These are phyloP conservation scores for Kwoniella dendrophila DNA, from an alignment of 768 basidiomycete genomes.

Conservation along the genomic window DNA sequence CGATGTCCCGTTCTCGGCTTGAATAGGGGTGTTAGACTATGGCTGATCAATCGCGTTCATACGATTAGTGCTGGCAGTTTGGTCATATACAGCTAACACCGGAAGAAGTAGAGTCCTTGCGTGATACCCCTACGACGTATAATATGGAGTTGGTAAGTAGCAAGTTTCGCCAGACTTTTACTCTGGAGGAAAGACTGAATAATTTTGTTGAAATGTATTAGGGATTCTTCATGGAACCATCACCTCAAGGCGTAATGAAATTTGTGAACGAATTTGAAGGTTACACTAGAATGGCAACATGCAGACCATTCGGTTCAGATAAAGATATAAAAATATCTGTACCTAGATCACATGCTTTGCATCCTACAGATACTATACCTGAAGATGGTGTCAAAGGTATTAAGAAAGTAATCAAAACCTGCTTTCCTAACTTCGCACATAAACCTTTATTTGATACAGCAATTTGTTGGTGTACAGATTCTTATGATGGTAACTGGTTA, in stretches of 20 bases:
- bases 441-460: constrained; percentile 27
- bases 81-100: constrained; percentile 51
- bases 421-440: constrained; percentile 37
- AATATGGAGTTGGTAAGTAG: constrained; percentile 46
- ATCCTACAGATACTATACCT: constrained; percentile 53
- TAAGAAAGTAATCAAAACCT: constrained; percentile 35
- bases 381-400: constrained; percentile 35
- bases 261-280: constrained; percentile 54
- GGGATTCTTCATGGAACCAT: constrained; percentile 54
- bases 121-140: constrained; percentile 47
- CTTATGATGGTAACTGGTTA: constrained; percentile 47
- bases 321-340: constrained; percentile 39
- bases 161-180: background rate
- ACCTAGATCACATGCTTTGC: constrained; percentile 51
- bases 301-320: constrained; percentile 36
- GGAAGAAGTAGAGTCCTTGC: constrained; percentile 41
- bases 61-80: constrained; percentile 38
- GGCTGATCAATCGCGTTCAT: background rate
- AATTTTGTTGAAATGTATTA: constrained; percentile 2
- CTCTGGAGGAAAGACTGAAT: background rate
- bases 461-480: constrained; percentile 53
- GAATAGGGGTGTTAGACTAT: background rate
- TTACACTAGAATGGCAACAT: constrained; percentile 34
- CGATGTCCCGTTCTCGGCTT: background rate
- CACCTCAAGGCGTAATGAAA: constrained; percentile 36